Conservation (phyloP, 768 basidiomycete genomes). For the Lanmaoa rubissima region DNA sequence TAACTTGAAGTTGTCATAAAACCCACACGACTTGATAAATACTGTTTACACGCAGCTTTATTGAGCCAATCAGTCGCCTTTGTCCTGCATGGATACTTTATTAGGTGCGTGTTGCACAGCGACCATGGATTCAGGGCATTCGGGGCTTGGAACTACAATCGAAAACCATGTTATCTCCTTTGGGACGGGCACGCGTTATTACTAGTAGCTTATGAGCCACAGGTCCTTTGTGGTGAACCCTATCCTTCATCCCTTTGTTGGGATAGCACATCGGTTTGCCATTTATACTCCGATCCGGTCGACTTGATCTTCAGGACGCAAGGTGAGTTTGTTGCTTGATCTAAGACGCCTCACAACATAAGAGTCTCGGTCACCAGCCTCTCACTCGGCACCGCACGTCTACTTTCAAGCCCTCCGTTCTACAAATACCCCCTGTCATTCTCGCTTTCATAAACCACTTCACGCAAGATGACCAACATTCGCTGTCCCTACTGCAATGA, state of each 20-base stretch:
- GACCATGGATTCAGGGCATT: too few species aligned
- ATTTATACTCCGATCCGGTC: not conserved
- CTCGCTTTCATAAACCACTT: not conserved
- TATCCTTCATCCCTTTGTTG: not conserved
- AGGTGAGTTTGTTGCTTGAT: not conserved
- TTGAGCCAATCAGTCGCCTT: not conserved
- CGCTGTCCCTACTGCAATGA: constrained; percentile 13
- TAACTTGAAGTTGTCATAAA: too few species aligned
- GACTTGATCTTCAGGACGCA: not conserved
- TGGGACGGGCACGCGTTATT: not conserved
- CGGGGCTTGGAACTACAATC: not conserved
- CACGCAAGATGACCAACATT: constrained; percentile 8
- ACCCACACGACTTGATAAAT: too few species aligned
- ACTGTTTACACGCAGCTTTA: not conserved
- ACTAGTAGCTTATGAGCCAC: not conserved
- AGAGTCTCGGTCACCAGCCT: not conserved
- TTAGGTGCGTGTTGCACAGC: too few species aligned
- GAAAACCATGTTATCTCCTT: constrained; percentile 1
- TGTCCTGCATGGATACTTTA: not conserved
- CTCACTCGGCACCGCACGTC: not conserved
- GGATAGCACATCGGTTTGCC: not conserved
- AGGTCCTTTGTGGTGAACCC: not conserved
- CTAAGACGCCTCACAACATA: not conserved
- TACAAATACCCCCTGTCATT: not conserved
- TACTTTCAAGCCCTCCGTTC: not conserved